phyloP scores from a whole-genome alignment of 768 basidiomycete species.

The Obba rivulosa region DNA sequence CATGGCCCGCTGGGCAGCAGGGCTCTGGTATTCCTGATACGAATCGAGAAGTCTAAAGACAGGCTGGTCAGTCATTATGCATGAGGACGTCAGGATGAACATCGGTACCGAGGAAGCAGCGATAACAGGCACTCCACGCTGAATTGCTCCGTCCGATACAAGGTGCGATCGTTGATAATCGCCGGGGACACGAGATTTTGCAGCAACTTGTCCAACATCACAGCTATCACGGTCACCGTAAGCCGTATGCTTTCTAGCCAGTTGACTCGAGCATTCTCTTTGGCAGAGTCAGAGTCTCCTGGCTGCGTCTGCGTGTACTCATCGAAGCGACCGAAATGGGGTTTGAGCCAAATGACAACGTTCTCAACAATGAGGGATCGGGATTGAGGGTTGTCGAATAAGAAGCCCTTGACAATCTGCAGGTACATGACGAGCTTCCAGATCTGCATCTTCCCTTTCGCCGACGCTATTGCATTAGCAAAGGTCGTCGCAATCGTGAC shows the following conservation, averaged over 20 bases:
- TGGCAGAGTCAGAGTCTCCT: constrained; percentile 59
- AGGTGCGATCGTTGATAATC: constrained; percentile 53
- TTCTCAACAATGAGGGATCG: constrained; percentile 80
- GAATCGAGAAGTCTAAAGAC: constrained; percentile 71
- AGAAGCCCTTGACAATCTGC: constrained; percentile 82
- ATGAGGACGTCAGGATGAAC: not conserved
- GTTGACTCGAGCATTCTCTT: constrained; percentile 70
- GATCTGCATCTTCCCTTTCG: constrained; percentile 83
- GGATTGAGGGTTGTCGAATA: constrained; percentile 80
- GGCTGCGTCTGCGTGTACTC: constrained; percentile 62
- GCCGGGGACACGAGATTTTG: constrained; percentile 67
- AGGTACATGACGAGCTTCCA: constrained; percentile 94
- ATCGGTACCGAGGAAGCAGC: constrained; percentile 75
- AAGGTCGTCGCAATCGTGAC: constrained; percentile 85
- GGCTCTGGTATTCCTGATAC: constrained; percentile 75
- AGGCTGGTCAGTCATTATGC: constrained; percentile 1
- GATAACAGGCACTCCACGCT: constrained; percentile 84
- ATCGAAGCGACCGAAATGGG: constrained; percentile 89
- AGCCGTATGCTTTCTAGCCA: constrained; percentile 93
- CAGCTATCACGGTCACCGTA: constrained; percentile 81
- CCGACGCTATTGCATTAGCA: constrained; percentile 71
- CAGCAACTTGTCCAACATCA: constrained; percentile 88
- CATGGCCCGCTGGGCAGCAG: constrained; percentile 61
- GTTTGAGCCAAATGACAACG: constrained; percentile 91
- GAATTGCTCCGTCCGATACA: constrained; percentile 79